phyloP scores from a whole-genome alignment of 352 stramenopile genomes.

The Globisporangium solare region DNA sequence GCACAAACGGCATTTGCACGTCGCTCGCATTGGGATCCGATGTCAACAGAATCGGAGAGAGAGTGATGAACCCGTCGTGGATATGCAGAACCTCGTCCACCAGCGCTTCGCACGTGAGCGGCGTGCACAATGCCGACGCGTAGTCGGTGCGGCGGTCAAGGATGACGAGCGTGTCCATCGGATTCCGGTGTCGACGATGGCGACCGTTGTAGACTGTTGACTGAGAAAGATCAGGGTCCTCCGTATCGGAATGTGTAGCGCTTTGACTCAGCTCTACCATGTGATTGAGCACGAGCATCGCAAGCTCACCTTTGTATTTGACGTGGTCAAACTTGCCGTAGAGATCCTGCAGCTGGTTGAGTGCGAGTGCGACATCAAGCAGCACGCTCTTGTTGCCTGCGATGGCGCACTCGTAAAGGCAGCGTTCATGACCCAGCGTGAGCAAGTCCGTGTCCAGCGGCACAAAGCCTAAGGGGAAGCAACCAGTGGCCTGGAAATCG shows the following conservation, averaged over 20 bases:
- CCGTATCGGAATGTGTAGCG: constrained; percentile 7
- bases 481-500: constrained; percentile 29
- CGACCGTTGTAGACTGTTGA: neutral
- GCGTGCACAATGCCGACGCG: constrained; percentile 55
- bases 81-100: constrained; percentile 63
- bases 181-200: constrained; percentile 6
- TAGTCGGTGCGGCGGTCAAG: constrained; percentile 70
- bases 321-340: constrained; percentile 61
- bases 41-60: constrained; percentile 31
- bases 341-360: constrained; percentile 48
- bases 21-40: constrained; percentile 27
- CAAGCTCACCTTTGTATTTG: constrained; percentile 77
- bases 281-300: constrained; percentile 61
- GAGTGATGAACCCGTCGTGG: constrained; percentile 48
- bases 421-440: constrained; percentile 48
- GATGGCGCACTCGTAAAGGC: constrained; percentile 48
- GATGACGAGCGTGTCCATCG: constrained; percentile 58
- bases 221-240: constrained; percentile 1
- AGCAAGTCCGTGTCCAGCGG: constrained; percentile 55
- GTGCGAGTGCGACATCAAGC: constrained; percentile 38
- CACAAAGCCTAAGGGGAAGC: constrained; percentile 49
- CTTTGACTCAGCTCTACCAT: constrained; percentile 49
- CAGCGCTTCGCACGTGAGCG: constrained; percentile 69
- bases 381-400: constrained; percentile 42
- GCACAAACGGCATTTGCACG: constrained; percentile 22